A percentile compares a stretch with the other conserved stretches of the same genome.
Conservation (phyloP, 2,329 filamentous ascomycete species). For the Phyllosticta capitalensis region DNA sequence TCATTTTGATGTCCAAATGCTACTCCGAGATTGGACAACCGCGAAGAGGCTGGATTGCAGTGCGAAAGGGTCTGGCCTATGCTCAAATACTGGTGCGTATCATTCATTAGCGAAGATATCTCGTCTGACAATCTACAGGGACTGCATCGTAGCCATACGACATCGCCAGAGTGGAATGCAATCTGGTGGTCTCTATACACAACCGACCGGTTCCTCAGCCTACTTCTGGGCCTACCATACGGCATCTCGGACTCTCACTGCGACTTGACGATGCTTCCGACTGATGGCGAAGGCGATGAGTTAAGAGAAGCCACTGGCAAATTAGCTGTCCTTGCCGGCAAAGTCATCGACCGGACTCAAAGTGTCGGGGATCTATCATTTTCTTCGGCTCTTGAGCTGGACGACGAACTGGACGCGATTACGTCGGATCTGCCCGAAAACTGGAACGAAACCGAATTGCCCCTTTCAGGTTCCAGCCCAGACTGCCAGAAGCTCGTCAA, state of each 20-base stretch:
- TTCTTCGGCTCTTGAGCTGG: conserved; percentile 31
- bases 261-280: conserved; percentile 18
- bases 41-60: conserved; percentile 44
- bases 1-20: conserved; percentile 42
- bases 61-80: conserved; percentile 42
- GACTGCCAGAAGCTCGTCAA: conserved; percentile 22
- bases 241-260: conserved; percentile 31
- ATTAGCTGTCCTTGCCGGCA: conserved; percentile 30
- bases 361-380: conserved; percentile 25
- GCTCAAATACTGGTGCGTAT: conserved; percentile 42
- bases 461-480: conserved; percentile 19
- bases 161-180: conserved; percentile 24
- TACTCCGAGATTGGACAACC: conserved; percentile 48
- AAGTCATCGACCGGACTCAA: conserved; percentile 36
- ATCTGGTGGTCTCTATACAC: conserved; percentile 33
- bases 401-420: conserved; percentile 34
- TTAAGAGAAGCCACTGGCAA: conserved; percentile 21
- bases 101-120: neutral
- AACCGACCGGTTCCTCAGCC: conserved; percentile 42
- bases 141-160: conserved; percentile 28
- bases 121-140: conserved; percentile 19
- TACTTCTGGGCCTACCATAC: conserved; percentile 46
- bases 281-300: neutral
- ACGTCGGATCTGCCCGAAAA: conserved; percentile 27
- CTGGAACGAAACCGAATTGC: conserved; percentile 30